phyloP scores from a whole-genome alignment of 148 eudicot genomes.

The Fagopyrum homotropicum region DNA sequence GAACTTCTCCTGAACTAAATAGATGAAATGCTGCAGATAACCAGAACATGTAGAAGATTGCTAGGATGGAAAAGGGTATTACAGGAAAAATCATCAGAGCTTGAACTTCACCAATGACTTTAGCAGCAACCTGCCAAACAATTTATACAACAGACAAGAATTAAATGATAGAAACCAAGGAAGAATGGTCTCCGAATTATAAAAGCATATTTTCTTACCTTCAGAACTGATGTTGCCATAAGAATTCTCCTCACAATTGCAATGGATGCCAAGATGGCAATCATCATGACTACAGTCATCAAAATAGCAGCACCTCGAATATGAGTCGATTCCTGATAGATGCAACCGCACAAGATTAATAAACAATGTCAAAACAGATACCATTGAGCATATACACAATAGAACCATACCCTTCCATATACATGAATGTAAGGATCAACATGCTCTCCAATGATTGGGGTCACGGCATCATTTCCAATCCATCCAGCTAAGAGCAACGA shows the following conservation, averaged over 20 bases:
- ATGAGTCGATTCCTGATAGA: conserved; percentile 76
- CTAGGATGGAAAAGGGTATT: conserved; percentile 69
- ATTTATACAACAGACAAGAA: background rate
- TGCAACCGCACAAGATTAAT: conserved; percentile 2
- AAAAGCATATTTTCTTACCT: conserved; percentile 40
- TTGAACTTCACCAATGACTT: conserved; percentile 96
- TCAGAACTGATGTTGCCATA: conserved; percentile 95
- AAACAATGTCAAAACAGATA: background rate
- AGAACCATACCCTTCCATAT: conserved; percentile 63
- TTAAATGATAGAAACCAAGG: background rate
- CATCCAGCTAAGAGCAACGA: conserved; percentile 69
- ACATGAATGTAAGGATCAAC: conserved; percentile 68
- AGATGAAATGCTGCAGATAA: conserved; percentile 76
- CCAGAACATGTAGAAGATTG: conserved; percentile 90
- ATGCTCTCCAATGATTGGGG: conserved; percentile 85
- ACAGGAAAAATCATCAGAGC: conserved; percentile 84
- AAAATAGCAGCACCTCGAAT: conserved; percentile 64
- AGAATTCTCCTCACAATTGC: conserved; percentile 91
- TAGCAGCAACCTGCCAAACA: conserved; percentile 76
- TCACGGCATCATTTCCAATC: conserved; percentile 86
- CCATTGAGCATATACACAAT: background rate
- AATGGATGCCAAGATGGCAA: conserved; percentile 71
- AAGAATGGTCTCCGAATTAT: background rate
- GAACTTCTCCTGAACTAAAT: conserved; percentile 80
- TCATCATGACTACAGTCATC: conserved; percentile 73